phyloP scores from a whole-genome alignment of 75 land plant species.

The Chamaecyparis obtusa region DNA sequence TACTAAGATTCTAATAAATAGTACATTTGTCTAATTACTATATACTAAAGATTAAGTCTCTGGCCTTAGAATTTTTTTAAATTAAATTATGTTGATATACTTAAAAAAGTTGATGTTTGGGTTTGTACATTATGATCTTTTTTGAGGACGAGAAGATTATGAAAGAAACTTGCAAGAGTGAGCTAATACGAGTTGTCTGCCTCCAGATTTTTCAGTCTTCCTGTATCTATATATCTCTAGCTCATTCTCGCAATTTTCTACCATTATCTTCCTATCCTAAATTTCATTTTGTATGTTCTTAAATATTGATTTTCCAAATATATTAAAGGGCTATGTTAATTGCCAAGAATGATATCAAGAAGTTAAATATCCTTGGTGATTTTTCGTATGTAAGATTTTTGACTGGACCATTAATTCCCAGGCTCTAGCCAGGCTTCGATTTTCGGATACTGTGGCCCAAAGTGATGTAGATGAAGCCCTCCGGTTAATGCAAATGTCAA shows the following conservation, averaged over 20 bases:
- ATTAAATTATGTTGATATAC: background rate
- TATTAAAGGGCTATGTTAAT: too few relatives aligned
- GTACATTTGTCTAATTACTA: background rate
- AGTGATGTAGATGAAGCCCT: slow-evolving; percentile 98
- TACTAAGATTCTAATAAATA: slow-evolving; percentile 24
- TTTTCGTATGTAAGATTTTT: background rate
- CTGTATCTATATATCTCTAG: too few relatives aligned
- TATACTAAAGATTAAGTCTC: background rate
- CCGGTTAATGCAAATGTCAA: slow-evolving; percentile 97
- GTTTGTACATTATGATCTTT: too few relatives aligned
- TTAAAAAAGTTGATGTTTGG: too few relatives aligned
- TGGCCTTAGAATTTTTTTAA: background rate
- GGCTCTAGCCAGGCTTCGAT: slow-evolving; percentile 91
- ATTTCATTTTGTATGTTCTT: too few relatives aligned
- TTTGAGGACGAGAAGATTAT: too few relatives aligned
- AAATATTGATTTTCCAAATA: too few relatives aligned
- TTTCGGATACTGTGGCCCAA: slow-evolving; percentile 83
- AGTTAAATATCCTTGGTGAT: background rate
- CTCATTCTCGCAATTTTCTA: too few relatives aligned
- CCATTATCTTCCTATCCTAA: too few relatives aligned
- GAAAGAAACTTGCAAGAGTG: too few relatives aligned
- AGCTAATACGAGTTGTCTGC: too few relatives aligned
- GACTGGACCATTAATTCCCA: slow-evolving; percentile 9
- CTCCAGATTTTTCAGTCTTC: too few relatives aligned
- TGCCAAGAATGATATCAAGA: background rate